Conservation (phyloP, 1,139 yeast species). For the Geotrichum bryndzae region DNA sequence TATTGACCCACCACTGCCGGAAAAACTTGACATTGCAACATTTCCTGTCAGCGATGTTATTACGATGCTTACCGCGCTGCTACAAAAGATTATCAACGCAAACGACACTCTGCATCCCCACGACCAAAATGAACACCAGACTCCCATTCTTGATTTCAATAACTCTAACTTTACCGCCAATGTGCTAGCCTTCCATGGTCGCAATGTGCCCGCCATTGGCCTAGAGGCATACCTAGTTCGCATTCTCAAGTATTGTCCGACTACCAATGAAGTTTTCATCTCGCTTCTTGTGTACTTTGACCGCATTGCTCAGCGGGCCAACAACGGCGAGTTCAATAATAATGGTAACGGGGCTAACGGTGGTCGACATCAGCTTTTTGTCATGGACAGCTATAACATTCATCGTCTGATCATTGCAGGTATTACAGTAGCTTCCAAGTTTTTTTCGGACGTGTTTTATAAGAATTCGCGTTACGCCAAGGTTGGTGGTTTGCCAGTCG, state of each 20-base stretch:
- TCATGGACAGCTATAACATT: conserved; percentile 92
- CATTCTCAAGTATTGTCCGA: conserved; percentile 93
- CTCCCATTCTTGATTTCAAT: neutral
- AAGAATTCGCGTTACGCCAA: conserved; percentile 94
- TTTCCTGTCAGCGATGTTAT: conserved; percentile 78
- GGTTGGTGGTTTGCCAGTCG: conserved; percentile 94
- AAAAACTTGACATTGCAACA: conserved; percentile 71
- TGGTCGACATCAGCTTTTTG: conserved; percentile 53
- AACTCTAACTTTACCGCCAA: conserved; percentile 48
- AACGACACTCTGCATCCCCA: conserved; percentile 79
- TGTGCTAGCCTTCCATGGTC: conserved; percentile 88
- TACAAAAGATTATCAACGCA: conserved; percentile 86
- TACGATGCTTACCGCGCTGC: conserved; percentile 74
- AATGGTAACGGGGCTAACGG: conserved; percentile 1
- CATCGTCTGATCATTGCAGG: conserved; percentile 95
- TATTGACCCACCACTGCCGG: conserved; percentile 23
- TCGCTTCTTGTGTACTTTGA: conserved; percentile 89
- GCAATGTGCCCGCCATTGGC: conserved; percentile 90
- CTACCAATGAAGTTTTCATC: conserved; percentile 90
- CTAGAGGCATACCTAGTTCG: conserved; percentile 84
- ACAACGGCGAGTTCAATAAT: conserved; percentile 40
- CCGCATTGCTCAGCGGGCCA: conserved; percentile 84
- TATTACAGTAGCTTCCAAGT: conserved; percentile 90
- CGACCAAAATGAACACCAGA: conserved; percentile 31
- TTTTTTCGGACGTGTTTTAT: conserved; percentile 92